Percentiles rank a stretch among this genome's conserved stretches.
Conservation (phyloP, 169 alveolate genomes). For the Besnoitia besnoiti region DNA sequence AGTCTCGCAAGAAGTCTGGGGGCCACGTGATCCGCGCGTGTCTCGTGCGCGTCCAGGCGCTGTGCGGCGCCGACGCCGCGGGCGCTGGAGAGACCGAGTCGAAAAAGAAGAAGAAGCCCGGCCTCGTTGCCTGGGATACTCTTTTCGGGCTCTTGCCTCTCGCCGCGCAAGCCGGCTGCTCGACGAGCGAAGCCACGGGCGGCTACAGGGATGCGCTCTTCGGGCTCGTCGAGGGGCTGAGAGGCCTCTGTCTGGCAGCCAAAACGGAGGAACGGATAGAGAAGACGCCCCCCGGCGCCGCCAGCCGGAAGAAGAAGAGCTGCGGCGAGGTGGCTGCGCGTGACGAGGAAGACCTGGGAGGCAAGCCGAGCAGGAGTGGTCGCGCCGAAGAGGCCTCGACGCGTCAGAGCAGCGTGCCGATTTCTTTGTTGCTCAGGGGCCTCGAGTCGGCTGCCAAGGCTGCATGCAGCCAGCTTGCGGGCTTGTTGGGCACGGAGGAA, state of each 20-base stretch:
- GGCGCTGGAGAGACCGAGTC: neutral
- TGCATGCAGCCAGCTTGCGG: constrained; percentile 4
- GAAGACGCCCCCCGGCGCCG: too few relatives aligned
- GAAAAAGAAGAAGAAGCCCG: neutral
- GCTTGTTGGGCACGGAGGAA: neutral
- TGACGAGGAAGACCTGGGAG: neutral
- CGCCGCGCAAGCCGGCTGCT: neutral
- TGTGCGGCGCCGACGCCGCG: neutral
- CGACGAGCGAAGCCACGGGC: neutral
- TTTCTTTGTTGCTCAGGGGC: neutral
- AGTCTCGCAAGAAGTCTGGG: neutral
- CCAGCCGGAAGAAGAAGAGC: neutral
- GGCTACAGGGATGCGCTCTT: constrained; percentile 2
- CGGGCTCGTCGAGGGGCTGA: neutral
- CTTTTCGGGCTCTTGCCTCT: neutral
- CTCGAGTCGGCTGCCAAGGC: neutral
- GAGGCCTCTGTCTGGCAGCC: neutral
- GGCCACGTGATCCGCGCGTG: neutral
- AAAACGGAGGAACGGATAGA: too few relatives aligned
- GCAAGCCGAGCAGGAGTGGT: too few relatives aligned
- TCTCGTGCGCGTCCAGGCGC: neutral
- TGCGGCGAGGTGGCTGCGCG: neutral
- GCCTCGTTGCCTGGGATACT: neutral
- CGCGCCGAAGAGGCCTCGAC: too few relatives aligned
- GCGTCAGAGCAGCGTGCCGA: too few relatives aligned